Evolutionary conservation across 2,329 filamentous ascomycete species (phyloP), one percentile per base, ranked within the genome.

Genomic region (Penicillium brasilianum): DNA sequence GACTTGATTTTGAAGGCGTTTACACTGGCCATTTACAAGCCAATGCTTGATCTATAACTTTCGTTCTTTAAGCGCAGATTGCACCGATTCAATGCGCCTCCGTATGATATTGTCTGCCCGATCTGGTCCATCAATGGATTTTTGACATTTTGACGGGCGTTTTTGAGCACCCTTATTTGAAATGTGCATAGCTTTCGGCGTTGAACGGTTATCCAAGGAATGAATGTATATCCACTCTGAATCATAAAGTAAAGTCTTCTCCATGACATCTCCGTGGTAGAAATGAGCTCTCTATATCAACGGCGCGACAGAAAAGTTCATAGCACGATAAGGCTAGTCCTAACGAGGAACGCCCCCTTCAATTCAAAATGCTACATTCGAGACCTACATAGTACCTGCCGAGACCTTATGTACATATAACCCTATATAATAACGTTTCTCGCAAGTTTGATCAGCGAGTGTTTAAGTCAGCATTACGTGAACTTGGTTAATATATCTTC

Each of bases 1-100:
- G 85, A 18, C 82, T 94, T 4, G 91, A 94, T 64, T 86, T 86
- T 70, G 83, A 83, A 41, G 76, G 81, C 32, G 78, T 80, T 16
- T 86, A 85, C 62, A 76, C 74, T 7, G 69, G 68, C 18, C 64
- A 57, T 52, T n/a, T 62, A 20, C 63, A 61, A 41, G 37, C 59
- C n/a, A 61, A 52, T 22, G 52, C 46, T 41, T 72, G 51, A 67
- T 49, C 16, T 22, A 11, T 34, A 20, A 28, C 22, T 41, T 8
- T 22, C 14, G 16, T 43, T 46, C 16, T 53, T 57, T 37, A n/a
- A 50, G 51, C 20, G 34, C 58, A 53, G 30, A 18, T 1, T 61
- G 52, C 55, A 62, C 41, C 41, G 49, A 39, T 56, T 56, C 48
- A 60, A 62, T 53, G 57, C 55, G 25, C 57, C 36, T 59, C 58